Evolutionary conservation across 345 rosid genomes (phyloP).

Genomic region (Raphanus sativus): DNA sequence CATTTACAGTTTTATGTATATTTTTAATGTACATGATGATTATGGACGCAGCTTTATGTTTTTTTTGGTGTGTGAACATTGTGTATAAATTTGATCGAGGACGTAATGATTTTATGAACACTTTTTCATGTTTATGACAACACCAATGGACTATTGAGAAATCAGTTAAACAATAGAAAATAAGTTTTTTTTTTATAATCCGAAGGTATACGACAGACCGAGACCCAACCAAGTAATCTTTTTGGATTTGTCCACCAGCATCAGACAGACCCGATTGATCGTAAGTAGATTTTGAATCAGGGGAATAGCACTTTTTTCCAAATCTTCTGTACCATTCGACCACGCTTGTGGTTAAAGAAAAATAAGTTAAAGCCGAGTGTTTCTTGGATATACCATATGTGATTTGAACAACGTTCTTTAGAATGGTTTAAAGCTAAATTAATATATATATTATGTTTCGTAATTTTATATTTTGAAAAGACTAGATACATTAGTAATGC

Average conservation of each 20-base stretch:
- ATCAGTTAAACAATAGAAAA: too few relatives aligned
- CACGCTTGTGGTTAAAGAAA: too few relatives aligned
- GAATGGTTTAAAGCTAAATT: neutral
- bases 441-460: neutral
- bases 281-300: too few relatives aligned
- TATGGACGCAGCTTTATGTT: conserved; percentile 19
- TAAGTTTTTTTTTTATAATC: too few relatives aligned
- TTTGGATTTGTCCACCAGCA: too few relatives aligned
- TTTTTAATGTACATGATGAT: conserved; percentile 25
- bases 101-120: neutral
- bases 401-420: neutral
- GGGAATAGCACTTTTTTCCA: too few relatives aligned
- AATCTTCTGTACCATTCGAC: too few relatives aligned
- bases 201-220: too few relatives aligned
- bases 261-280: too few relatives aligned
- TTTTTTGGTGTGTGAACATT: conserved; percentile 22
- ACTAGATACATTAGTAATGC: neutral
- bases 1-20: conserved; percentile 2
- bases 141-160: neutral
- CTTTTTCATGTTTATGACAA: neutral
- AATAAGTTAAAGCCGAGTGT: neutral
- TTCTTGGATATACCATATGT: neutral
- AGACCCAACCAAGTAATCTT: too few relatives aligned
- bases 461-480: neutral
- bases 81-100: conserved; percentile 10